Evolutionary conservation across 495 filamentous ascomycete genomes (phyloP).

Genomic region (Pyrenula aspistea): DNA sequence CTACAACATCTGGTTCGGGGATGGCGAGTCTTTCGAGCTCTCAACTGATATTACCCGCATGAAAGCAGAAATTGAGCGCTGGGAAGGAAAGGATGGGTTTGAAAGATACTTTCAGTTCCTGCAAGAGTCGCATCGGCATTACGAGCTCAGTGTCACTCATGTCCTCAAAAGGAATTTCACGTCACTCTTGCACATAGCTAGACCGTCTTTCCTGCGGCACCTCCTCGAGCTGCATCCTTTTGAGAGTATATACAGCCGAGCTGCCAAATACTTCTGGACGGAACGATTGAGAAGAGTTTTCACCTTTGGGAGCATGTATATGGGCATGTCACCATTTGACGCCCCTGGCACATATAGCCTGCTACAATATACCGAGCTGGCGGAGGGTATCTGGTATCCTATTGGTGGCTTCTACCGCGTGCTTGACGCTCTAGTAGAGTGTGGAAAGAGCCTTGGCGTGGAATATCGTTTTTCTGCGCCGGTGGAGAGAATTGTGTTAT

Average conservation of each 20-base stretch:
- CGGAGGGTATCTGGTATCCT: constrained; percentile 66
- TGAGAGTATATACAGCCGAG: constrained; percentile 47
- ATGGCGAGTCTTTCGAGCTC: constrained; percentile 44
- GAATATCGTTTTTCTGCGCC: constrained; percentile 41
- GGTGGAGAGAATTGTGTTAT: constrained; percentile 34
- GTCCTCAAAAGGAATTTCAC: constrained; percentile 55
- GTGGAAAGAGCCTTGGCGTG: constrained; percentile 44
- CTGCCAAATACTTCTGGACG: constrained; percentile 50
- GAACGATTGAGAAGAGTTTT: constrained; percentile 54
- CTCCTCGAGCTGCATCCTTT: constrained; percentile 49
- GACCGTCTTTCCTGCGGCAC: constrained; percentile 36
- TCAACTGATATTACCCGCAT: constrained; percentile 48
- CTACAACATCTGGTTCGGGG: constrained; percentile 56
- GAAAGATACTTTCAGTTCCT: constrained; percentile 48
- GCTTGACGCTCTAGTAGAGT: constrained; percentile 38
- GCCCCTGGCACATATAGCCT: constrained; percentile 61
- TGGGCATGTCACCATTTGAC: constrained; percentile 64
- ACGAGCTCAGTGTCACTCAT: constrained; percentile 46
- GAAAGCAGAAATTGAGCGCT: constrained; percentile 54
- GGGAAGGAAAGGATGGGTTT: constrained; percentile 54
- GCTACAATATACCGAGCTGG: constrained; percentile 59
- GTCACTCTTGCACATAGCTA: constrained; percentile 33
- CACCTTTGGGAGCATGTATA: constrained; percentile 67
- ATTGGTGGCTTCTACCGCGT: constrained; percentile 54
- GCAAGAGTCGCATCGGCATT: constrained; percentile 50